Evolutionary conservation across 2,329 filamentous ascomycete genomes (phyloP), one percentile per base, ranked within the genome.

Genomic region (Chrysosporium keratinophilum): DNA sequence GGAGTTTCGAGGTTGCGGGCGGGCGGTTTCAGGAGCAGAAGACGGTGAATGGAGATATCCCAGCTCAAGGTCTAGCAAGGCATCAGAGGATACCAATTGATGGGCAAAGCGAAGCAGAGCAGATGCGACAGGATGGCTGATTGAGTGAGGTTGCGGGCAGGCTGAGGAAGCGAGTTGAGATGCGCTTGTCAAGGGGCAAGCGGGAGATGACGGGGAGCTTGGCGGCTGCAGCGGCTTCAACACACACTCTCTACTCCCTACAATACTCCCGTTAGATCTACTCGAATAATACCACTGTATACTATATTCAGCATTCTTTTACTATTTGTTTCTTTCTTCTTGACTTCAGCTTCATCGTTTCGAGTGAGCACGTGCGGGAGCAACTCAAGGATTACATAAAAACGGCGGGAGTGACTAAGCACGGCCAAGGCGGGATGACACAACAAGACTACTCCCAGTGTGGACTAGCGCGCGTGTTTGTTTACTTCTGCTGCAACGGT

Each of bases 1-100:
- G 40, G 12, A 20, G 48, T 50, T 50, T 50, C 48, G 34, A 40
- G 47, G 31, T 46, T 48, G 45, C 33, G 45, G 34, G 45, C 33
- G 20, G 35, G 35, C 35, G 35, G 46, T 40, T 49, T 39, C 33
- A 49, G 35, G 35, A 37, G n/a, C 11, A 5, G n/a, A 37, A 37
- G n/a, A 37, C 10, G 35, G n/a, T 37, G n/a, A 12, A 28, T 28
- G 7, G 23, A 28, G 7, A 4, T 28, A 28, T 28, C 23, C 7
- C 3, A 28, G 23, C 23, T 28, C 23, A 28, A 3, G 23, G 23
- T 28, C 23, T 28, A 28, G 3, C 23, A 7, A 28, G 7, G 23
- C 7, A 28, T 3, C 23, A 28, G 7, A 28, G 3, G 7, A 28
- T 7, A 4, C 23, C 23, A 28, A 28, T 28, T 28, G 23, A 28